These are phyloP conservation scores for Bruguiera gymnorhiza DNA, from an alignment of 345 rosid genomes.

Conservation along the genomic window DNA sequence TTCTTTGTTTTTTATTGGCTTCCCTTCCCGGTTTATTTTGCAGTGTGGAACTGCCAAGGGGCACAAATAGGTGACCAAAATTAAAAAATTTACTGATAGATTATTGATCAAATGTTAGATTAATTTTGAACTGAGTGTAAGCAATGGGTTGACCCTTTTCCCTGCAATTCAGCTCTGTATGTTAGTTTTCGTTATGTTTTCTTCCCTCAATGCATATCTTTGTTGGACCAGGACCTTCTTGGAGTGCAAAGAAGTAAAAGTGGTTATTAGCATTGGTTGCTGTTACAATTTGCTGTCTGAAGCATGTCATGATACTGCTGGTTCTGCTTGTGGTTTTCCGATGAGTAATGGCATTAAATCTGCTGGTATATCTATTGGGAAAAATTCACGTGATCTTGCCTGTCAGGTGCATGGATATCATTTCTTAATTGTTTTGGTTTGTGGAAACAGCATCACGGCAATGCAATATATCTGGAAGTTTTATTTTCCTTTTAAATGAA, in stretches of 20 bases:
- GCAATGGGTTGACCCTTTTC: background rate
- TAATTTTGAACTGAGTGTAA: too few relatives aligned
- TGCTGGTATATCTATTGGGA: constrained; percentile 53
- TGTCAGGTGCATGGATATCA: constrained; percentile 65
- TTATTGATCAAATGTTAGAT: too few relatives aligned
- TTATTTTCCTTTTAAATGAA: background rate
- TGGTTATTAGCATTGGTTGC: constrained; percentile 89
- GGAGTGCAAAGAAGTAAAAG: constrained; percentile 67
- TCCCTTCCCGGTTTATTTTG: too few relatives aligned
- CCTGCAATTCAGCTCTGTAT: background rate
- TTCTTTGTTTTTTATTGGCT: too few relatives aligned
- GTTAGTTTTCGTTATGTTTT: background rate
- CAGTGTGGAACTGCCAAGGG: too few relatives aligned
- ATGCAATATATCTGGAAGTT: background rate
- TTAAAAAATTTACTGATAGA: too few relatives aligned
- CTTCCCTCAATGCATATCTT: constrained; percentile 9
- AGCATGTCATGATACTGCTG: constrained; percentile 33
- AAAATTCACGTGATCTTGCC: constrained; percentile 75
- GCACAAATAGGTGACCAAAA: too few relatives aligned
- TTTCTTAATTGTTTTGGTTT: background rate
- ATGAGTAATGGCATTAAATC: constrained; percentile 69
- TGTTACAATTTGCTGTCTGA: constrained; percentile 92
- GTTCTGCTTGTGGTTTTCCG: constrained; percentile 61
- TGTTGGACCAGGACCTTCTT: constrained; percentile 54
- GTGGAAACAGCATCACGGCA: constrained; percentile 3